Percentiles rank a stretch among this genome's conserved stretches.
Conservation (phyloP, 2,329 filamentous ascomycete species). For the Sclerotiophoma versabilis region DNA sequence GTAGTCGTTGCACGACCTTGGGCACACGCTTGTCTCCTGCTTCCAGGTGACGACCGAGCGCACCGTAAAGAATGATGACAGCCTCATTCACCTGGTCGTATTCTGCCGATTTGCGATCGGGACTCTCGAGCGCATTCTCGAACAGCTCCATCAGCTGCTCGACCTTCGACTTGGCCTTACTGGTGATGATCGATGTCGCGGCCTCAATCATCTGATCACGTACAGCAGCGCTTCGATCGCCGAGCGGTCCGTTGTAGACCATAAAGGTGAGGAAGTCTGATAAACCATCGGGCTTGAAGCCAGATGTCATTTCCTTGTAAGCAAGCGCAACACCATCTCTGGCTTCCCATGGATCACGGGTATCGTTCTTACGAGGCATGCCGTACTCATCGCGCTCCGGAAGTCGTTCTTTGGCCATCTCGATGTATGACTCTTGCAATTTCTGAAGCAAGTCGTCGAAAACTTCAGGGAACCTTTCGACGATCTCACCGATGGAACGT, state of each 20-base stretch:
- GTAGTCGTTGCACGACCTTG: conserved; percentile 82
- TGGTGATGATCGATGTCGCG: conserved; percentile 79
- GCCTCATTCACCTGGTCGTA: conserved; percentile 95
- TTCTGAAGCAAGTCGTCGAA: conserved; percentile 69
- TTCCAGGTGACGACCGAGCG: conserved; percentile 85
- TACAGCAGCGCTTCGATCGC: conserved; percentile 79
- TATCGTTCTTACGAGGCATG: conserved; percentile 88
- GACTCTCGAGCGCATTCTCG: conserved; percentile 83
- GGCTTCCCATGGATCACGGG: conserved; percentile 88
- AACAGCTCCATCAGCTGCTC: conserved; percentile 93
- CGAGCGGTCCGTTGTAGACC: conserved; percentile 85
- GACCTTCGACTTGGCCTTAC: conserved; percentile 81
- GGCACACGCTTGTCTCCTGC: conserved; percentile 87
- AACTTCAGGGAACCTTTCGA: conserved; percentile 65
- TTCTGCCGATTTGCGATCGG: conserved; percentile 80
- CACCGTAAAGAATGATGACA: conserved; percentile 96
- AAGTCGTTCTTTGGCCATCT: conserved; percentile 81
- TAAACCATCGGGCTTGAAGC: conserved; percentile 73
- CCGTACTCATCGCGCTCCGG: conserved; percentile 91
- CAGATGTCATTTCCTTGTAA: conserved; percentile 79
- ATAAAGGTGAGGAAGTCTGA: conserved; percentile 84
- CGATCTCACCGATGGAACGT: conserved; percentile 77
- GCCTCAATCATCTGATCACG: conserved; percentile 92
- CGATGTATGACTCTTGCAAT: conserved; percentile 74
- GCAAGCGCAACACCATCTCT: conserved; percentile 88